Base-by-base conservation (phyloP, 169 alveolate species). In the Eimeria zaria region DNA sequence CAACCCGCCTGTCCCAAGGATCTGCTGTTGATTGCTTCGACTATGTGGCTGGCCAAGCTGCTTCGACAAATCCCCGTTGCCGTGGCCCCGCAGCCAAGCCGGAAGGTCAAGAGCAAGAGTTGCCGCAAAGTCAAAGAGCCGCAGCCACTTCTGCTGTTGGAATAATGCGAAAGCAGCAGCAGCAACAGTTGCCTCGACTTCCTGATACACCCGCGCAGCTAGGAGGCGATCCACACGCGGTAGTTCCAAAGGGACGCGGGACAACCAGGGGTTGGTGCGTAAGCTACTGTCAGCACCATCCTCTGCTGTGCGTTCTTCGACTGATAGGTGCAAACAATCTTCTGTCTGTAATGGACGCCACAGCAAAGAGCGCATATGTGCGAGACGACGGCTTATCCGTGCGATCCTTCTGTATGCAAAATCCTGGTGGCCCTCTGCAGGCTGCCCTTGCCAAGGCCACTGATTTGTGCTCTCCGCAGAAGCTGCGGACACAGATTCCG, bases 81-180 rank as follows among this genome's bases (percentile, higher is more conserved):
- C 16, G 73, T 33, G 91, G 74, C 44, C 73, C 44, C 91, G 71
- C 62, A 91, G 71, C 96, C 96, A 91, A 39, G 96, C 81, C 67
- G 96, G 96, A 55, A 91, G 91, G 41, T 91, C 96, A 24, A 91
- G 91, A 41, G 91, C 96, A n/a, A 91, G 58, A 27, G 83, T 55
- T 48, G 96, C 33, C 73, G 83, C 85, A 44, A 91, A 60, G 69
- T 91, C 87, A 36, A 91, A 91, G 53, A 91, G 69, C 27, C 69
- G 96, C 33, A 91, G 85, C 96, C 96, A 91, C 84, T 91, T 64
- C n/a, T 83, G 91, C 91, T 83, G 91, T 83, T 60, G 73, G 36
- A 83, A 55, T 30, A 83, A 39, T 39, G 58, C 51, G 9, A 20
- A 36, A 51, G 91, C 91, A 83, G 91, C 91, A 20, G 46, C 51